Base-by-base conservation (phyloP, 306 rosid species). In the barrel medic (Medicago truncatula) region DNA sequence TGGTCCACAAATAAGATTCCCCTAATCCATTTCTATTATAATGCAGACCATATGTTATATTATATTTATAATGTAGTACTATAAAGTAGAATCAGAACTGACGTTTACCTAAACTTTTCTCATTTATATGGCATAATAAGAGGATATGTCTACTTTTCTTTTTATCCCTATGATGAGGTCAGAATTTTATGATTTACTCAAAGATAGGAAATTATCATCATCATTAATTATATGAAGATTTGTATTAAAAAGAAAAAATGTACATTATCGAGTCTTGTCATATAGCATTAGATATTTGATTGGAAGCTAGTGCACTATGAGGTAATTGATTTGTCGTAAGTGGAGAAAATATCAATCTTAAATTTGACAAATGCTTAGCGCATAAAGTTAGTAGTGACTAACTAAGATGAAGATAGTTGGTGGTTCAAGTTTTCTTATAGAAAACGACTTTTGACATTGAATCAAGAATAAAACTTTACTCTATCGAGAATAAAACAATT, bases 361-460 rank as follows among this genome's bases (percentile, higher is more conserved):
- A 38, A 40, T 75, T 67, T 68, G 76, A 75, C 66, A 67, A 56
- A 76, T 54, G 71, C 69, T 47, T 41, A 43, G 43, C 40, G 39
- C 57, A 59, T 59, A 21, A 34, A 64, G 75, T 81, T 81, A 46
- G 71, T 76, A 46, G 71, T 71, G 75, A 70, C n/a, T 12, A 61
- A 61, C 64, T 58, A 23, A 34, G 31, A 50, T 14, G 46, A 71
- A 44, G 41, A 54, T 36, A 34, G n/a, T 53, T 8, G 18, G 63
- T 70, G 61, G 63, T 59, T 53, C 61, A 54, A 25, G 70, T 75
- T 76, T 76, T 56, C 79, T 58, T 65, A 17, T 8, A 23, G 34
- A 52, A 71, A 76, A 18, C 4, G 63, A 82, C 74, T 79, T 56
- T 54, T 56, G 59, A 20, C 71, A 56, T 59, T 66, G 58, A 76